Percentiles rank a stretch among this genome's conserved stretches.
Evolutionary conservation across 805 yeast species (phyloP).

Genomic region (Sugiyamaella qingdaonensis): DNA sequence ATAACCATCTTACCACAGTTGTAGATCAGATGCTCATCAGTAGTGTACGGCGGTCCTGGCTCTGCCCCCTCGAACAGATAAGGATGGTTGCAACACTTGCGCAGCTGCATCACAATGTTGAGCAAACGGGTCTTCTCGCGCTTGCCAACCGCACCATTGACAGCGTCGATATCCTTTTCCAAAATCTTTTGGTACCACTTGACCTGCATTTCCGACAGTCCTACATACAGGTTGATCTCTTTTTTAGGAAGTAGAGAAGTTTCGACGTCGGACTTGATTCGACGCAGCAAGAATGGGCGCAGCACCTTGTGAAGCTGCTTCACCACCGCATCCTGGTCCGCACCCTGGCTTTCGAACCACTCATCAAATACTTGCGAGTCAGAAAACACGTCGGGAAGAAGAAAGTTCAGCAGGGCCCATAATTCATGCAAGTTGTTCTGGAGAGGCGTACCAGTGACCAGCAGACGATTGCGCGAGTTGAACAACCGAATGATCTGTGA

Average conservation of each 20-base stretch:
- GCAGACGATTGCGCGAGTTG: slow-evolving; percentile 74
- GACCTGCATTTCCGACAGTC: slow-evolving; percentile 93
- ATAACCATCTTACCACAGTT: slow-evolving; percentile 91
- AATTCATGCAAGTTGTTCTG: slow-evolving; percentile 93
- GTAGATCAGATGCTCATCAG: slow-evolving; percentile 88
- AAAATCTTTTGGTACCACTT: slow-evolving; percentile 85
- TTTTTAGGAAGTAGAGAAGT: slow-evolving; percentile 85
- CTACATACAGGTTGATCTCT: slow-evolving; percentile 84
- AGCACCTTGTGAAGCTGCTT: slow-evolving; percentile 84
- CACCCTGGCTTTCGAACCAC: slow-evolving; percentile 68
- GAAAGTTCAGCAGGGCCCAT: slow-evolving; percentile 90
- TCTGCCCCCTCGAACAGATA: slow-evolving; percentile 98
- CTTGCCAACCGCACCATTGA: slow-evolving; percentile 92
- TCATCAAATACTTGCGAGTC: slow-evolving; percentile 86
- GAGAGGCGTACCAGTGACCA: slow-evolving; percentile 94
- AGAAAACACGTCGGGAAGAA: slow-evolving; percentile 91
- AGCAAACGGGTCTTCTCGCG: slow-evolving; percentile 86
- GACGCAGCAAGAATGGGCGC: slow-evolving; percentile 80
- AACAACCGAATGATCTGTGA: slow-evolving; percentile 90
- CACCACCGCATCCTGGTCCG: slow-evolving; percentile 72
- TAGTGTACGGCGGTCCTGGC: slow-evolving; percentile 96
- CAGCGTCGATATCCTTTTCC: slow-evolving; percentile 94
- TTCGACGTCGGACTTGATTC: slow-evolving; percentile 92
- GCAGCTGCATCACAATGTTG: slow-evolving; percentile 92
- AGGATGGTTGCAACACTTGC: slow-evolving; percentile 97